A percentile compares a stretch with the other conserved stretches of the same genome.
Conservation (phyloP, 2,329 filamentous ascomycete genomes). For the Monilinia fructicola region DNA sequence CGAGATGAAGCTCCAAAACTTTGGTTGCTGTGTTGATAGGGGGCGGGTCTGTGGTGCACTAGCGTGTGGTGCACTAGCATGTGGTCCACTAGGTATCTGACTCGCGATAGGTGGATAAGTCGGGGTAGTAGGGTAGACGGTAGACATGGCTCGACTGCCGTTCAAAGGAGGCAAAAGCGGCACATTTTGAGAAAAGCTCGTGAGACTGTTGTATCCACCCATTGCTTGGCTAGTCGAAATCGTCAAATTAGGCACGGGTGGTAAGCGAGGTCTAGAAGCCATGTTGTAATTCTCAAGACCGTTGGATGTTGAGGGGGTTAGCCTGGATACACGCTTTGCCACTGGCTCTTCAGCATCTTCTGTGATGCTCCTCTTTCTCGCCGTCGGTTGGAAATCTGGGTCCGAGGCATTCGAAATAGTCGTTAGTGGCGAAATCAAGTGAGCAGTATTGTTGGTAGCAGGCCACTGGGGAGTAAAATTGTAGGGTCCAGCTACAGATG, state of each 20-base stretch:
- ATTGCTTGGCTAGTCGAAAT: slow-evolving; percentile 40
- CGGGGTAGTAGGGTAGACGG: slow-evolving; percentile 63
- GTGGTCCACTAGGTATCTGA: slow-evolving; percentile 36
- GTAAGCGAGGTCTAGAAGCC: slow-evolving; percentile 52
- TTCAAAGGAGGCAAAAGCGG: slow-evolving; percentile 38
- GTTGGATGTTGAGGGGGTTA: slow-evolving; percentile 19
- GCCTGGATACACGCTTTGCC: slow-evolving; percentile 47
- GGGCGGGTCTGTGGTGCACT: slow-evolving; percentile 26
- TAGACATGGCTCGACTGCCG: slow-evolving; percentile 65
- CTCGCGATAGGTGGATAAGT: slow-evolving; percentile 48
- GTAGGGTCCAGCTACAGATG: slow-evolving; percentile 33
- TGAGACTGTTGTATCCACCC: slow-evolving; percentile 29
- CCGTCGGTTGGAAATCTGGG: slow-evolving; percentile 41
- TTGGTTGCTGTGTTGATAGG: slow-evolving; percentile 19
- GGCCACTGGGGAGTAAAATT: slow-evolving; percentile 39
- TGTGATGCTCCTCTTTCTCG: slow-evolving; percentile 59
- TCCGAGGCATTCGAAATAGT: slow-evolving; percentile 43
- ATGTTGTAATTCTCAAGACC: slow-evolving; percentile 25
- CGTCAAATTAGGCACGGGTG: slow-evolving; percentile 66
- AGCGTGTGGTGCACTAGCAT: no score
- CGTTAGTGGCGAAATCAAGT: slow-evolving; percentile 33
- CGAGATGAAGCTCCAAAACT: slow-evolving; percentile 39
- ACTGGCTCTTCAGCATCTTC: slow-evolving; percentile 54
- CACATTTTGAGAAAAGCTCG: slow-evolving; percentile 33
- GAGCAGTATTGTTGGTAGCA: slow-evolving; percentile 44